These are phyloP conservation scores for Colletotrichum viniferum DNA, from an alignment of 2,329 filamentous ascomycete species.

Conservation along the genomic window DNA sequence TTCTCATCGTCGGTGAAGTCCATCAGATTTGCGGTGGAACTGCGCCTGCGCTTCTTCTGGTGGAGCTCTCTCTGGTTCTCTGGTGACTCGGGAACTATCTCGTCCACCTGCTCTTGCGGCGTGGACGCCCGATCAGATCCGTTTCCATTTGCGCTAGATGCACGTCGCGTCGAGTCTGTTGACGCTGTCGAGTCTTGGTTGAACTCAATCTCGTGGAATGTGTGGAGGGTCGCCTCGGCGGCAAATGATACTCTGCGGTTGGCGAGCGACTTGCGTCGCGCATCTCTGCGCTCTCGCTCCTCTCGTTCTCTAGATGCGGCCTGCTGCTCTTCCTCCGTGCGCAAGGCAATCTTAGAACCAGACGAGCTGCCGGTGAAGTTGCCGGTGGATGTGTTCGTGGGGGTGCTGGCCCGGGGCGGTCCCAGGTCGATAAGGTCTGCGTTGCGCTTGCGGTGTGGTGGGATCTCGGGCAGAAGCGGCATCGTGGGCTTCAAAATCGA, in stretches of 20 bases:
- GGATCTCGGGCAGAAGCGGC: constrained; percentile 68
- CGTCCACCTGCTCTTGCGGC: constrained; percentile 64
- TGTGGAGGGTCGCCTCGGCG: constrained; percentile 95
- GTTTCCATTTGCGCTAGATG: constrained; percentile 51
- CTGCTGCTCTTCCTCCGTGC: constrained; percentile 74
- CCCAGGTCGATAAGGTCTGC: constrained; percentile 7
- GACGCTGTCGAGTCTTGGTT: constrained; percentile 85
- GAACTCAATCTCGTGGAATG: constrained; percentile 93
- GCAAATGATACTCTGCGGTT: constrained; percentile 96
- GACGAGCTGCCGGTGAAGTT: constrained; percentile 29
- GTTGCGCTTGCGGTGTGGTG: constrained; percentile 59
- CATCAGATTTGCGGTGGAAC: constrained; percentile 69
- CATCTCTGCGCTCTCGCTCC: constrained; percentile 79
- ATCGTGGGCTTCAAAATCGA: constrained; percentile 86
- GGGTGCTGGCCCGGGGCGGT: constrained; percentile 42
- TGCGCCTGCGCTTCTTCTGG: constrained; percentile 65
- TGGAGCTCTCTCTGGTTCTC: constrained; percentile 65
- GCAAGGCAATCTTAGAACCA: constrained; percentile 65
- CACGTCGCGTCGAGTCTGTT: constrained; percentile 75
- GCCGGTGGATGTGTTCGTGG: constrained; percentile 36
- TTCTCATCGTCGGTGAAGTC: constrained; percentile 70
- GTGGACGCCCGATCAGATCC: constrained; percentile 62
- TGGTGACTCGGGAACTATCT: constrained; percentile 61
- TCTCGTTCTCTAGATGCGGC: constrained; percentile 72
- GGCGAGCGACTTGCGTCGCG: constrained; percentile 88